phyloP scores from a whole-genome alignment of 768 basidiomycete species.

The Hericium alpestre region DNA sequence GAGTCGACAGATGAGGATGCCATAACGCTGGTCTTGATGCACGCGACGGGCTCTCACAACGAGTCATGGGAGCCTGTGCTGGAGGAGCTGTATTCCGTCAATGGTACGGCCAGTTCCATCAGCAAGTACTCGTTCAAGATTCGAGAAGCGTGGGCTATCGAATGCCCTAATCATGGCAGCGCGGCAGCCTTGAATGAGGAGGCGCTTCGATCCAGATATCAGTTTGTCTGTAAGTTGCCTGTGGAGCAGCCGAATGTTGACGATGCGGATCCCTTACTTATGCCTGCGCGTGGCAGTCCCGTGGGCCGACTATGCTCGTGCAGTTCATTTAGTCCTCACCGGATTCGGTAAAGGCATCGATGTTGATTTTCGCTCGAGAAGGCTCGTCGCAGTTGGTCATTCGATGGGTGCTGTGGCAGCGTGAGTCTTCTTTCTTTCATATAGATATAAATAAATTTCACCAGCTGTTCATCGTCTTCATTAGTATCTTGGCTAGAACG shows the following conservation, averaged over 20 bases:
- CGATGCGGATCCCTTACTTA: too few relatives aligned
- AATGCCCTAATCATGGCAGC: conserved; percentile 47
- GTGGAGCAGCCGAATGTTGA: neutral
- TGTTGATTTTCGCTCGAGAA: conserved; percentile 38
- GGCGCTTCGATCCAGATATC: conserved; percentile 29
- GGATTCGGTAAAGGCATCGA: conserved; percentile 38
- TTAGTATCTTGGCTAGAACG: conserved; percentile 32
- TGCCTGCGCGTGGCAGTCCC: conserved; percentile 22
- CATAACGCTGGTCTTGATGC: conserved; percentile 38
- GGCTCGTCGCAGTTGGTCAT: conserved; percentile 42
- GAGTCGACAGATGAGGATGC: conserved; percentile 27
- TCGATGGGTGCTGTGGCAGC: conserved; percentile 41
- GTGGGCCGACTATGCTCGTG: conserved; percentile 45
- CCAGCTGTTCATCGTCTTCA: neutral
- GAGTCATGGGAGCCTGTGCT: conserved; percentile 51
- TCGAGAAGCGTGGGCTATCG: conserved; percentile 40
- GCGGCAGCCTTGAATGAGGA: conserved; percentile 38
- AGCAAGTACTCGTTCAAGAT: conserved; percentile 22
- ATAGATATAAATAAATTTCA: neutral
- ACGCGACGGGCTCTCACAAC: conserved; percentile 47
- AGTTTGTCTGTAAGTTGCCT: conserved; percentile 27
- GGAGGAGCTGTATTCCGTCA: conserved; percentile 30
- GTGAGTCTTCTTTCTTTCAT: conserved; percentile 21
- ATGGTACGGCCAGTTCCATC: conserved; percentile 4
- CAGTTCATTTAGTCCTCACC: conserved; percentile 36